A percentile compares a stretch with the other conserved stretches of the same genome.
phyloP scores from a whole-genome alignment of 2,329 filamentous ascomycete genomes.

The Talaromyces pinophilus region DNA sequence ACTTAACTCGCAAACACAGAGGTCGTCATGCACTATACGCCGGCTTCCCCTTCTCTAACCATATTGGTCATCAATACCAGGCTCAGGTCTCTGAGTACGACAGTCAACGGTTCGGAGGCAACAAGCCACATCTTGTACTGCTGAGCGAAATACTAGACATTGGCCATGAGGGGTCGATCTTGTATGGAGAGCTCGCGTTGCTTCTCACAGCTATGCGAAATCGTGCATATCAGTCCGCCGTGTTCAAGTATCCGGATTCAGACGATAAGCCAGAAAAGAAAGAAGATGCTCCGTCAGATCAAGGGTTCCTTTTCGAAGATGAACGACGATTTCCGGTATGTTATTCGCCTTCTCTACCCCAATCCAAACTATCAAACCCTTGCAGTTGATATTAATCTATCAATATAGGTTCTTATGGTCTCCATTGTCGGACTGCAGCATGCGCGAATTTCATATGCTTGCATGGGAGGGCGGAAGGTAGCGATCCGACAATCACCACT shows the following conservation, averaged over 20 bases:
- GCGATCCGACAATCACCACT: slow-evolving; percentile 5
- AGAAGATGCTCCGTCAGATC: neutral
- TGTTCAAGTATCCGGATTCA: neutral
- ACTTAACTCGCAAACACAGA: neutral
- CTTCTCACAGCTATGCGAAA: slow-evolving; percentile 16
- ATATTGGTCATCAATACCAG: neutral
- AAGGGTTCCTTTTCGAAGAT: neutral
- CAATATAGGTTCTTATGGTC: slow-evolving; percentile 12
- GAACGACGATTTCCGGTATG: neutral
- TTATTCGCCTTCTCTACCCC: too few species aligned
- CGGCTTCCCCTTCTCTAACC: neutral
- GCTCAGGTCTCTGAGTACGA: neutral
- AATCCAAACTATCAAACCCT: too few species aligned
- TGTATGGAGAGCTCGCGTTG: slow-evolving; percentile 13
- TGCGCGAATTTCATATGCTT: slow-evolving; percentile 15
- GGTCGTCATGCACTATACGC: neutral
- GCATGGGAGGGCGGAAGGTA: slow-evolving; percentile 3
- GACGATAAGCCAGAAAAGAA: neutral
- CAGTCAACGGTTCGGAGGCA: neutral
- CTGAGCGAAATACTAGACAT: neutral
- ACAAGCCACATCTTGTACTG: slow-evolving; percentile 9
- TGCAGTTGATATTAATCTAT: too few species aligned
- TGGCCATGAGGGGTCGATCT: slow-evolving; percentile 8
- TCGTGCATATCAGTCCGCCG: slow-evolving; percentile 16
- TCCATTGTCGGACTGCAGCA: slow-evolving; percentile 9